Evolutionary conservation across 2,329 filamentous ascomycete species (phyloP).

Genomic region (Endothia cerciana): DNA sequence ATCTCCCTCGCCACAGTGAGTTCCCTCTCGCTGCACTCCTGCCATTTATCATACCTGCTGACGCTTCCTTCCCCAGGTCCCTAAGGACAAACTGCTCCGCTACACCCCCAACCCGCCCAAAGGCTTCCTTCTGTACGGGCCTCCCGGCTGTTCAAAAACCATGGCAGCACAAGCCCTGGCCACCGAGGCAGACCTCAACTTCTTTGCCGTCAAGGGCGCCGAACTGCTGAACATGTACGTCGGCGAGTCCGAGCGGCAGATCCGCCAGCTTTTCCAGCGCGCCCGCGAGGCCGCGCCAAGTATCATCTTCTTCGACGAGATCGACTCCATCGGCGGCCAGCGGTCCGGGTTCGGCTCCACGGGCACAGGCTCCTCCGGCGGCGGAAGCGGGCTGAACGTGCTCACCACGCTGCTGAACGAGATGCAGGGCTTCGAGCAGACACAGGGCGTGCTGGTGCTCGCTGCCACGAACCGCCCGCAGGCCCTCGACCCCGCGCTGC

Average conservation of each 20-base stretch:
- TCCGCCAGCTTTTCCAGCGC: constrained; percentile 84
- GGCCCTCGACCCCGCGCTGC: constrained; percentile 80
- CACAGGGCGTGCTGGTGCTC: constrained; percentile 83
- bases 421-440: constrained; percentile 90
- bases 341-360: constrained; percentile 50
- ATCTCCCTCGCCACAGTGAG: constrained; percentile 43
- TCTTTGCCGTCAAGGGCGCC: constrained; percentile 90
- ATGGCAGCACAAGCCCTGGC: constrained; percentile 89
- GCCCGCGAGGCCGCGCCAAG: constrained; percentile 84
- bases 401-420: constrained; percentile 89
- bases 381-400: constrained; percentile 70
- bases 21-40: neutral
- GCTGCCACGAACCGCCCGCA: constrained; percentile 92
- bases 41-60: constrained; percentile 10
- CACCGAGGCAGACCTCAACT: constrained; percentile 88
- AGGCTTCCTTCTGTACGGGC: constrained; percentile 86
- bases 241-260: constrained; percentile 85
- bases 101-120: constrained; percentile 66
- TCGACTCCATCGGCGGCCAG: constrained; percentile 77
- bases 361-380: constrained; percentile 28
- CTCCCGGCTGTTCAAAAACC: constrained; percentile 93
- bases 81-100: constrained; percentile 39
- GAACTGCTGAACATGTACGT: constrained; percentile 97
- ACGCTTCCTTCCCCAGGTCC: constrained; percentile 13
- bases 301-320: constrained; percentile 97